Evolutionary conservation across 257 asterid genomes (phyloP).

Genomic region (Scutellaria baicalensis): DNA sequence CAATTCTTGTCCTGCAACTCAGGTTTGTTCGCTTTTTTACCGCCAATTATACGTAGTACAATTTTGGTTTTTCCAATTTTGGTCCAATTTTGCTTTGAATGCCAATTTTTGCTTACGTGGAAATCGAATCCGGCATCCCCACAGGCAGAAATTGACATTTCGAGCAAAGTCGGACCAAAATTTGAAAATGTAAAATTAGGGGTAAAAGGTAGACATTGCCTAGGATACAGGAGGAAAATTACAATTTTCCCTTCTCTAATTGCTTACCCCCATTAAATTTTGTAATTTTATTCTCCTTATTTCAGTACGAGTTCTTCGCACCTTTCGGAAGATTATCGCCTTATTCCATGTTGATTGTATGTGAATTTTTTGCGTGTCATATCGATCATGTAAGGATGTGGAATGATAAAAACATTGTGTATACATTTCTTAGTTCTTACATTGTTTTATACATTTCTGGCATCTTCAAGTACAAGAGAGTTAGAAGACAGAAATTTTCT

Average conservation of each 20-base stretch:
- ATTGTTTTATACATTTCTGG: neutral
- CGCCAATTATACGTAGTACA: too few species aligned
- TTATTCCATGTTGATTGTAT: slow-evolving; percentile 1
- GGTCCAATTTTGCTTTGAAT: too few species aligned
- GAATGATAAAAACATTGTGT: neutral
- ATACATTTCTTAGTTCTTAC: neutral
- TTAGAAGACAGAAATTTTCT: neutral
- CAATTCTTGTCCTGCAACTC: too few species aligned
- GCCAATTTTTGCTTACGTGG: too few species aligned
- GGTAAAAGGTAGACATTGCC: too few species aligned
- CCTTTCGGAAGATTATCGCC: neutral
- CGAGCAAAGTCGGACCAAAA: too few species aligned
- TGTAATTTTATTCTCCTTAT: neutral
- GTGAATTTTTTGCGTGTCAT: neutral
- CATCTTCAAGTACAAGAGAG: neutral
- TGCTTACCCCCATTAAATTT: neutral
- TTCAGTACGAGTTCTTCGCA: slow-evolving; percentile 6
- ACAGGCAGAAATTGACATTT: too few species aligned
- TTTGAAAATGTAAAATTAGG: too few species aligned
- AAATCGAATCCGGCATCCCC: too few species aligned
- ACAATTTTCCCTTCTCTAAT: neutral
- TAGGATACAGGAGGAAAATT: too few species aligned
- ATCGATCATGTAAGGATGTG: neutral
- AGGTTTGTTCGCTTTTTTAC: too few species aligned
- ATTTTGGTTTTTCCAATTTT: too few species aligned